Evolutionary conservation across 805 yeast species (phyloP).

Genomic region (Pichia rugopelliculosa): DNA sequence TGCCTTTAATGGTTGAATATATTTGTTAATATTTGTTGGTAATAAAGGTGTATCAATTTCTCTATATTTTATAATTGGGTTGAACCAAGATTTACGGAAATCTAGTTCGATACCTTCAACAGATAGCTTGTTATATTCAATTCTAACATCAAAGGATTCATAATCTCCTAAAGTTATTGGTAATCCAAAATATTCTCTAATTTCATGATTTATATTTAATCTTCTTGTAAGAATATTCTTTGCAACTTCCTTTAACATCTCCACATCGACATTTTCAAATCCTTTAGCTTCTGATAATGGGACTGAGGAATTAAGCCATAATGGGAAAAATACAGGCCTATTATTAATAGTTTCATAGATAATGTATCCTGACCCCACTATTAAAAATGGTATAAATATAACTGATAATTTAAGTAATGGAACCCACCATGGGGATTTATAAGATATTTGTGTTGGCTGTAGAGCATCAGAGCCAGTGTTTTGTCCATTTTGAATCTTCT

Average conservation of each 20-base stretch:
- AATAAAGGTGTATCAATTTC: slow-evolving; percentile 20
- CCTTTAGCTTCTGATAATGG: slow-evolving; percentile 22
- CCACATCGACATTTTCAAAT: slow-evolving; percentile 24
- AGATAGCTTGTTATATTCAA: slow-evolving; percentile 25
- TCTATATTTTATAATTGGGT: slow-evolving; percentile 19
- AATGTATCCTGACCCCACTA: slow-evolving; percentile 22
- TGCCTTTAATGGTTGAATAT: slow-evolving; percentile 27
- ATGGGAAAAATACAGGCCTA: slow-evolving; percentile 28
- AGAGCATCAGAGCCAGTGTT: background rate
- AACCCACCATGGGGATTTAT: slow-evolving; percentile 15
- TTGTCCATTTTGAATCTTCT: background rate
- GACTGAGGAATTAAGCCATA: slow-evolving; percentile 22
- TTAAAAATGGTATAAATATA: slow-evolving; percentile 11
- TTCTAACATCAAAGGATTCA: slow-evolving; percentile 24
- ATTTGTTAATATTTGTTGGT: slow-evolving; percentile 23
- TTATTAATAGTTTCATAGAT: slow-evolving; percentile 24
- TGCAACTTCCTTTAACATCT: slow-evolving; percentile 20
- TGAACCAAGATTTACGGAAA: slow-evolving; percentile 24
- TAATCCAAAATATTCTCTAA: slow-evolving; percentile 25
- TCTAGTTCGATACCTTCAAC: slow-evolving; percentile 29
- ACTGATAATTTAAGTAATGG: slow-evolving; percentile 12
- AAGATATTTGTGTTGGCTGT: slow-evolving; percentile 1
- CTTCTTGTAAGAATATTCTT: slow-evolving; percentile 21
- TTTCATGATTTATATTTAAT: slow-evolving; percentile 25
- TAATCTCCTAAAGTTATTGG: slow-evolving; percentile 26